Evolutionary conservation across 768 basidiomycete species (phyloP).

Genomic region (Hydnum rufescens): DNA sequence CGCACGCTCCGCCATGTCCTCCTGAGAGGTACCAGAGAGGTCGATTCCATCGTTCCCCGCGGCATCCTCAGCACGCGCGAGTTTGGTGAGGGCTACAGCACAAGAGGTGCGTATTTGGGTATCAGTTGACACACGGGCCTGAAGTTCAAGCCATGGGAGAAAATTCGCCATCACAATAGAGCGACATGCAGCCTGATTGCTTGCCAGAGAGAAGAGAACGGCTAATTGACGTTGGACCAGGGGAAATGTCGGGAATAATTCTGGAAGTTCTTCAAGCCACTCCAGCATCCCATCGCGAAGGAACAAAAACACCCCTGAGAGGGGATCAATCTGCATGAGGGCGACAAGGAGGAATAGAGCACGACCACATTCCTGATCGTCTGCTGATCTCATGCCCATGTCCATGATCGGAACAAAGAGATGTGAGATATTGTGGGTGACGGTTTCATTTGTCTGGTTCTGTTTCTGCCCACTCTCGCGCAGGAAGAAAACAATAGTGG

Average conservation of each 20-base stretch:
- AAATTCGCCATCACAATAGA: conserved; percentile 35
- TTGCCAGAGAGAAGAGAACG: conserved; percentile 55
- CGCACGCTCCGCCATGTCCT: neutral
- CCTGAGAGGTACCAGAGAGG: conserved; percentile 11
- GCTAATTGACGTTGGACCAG: conserved; percentile 40
- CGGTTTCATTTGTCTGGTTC: conserved; percentile 9
- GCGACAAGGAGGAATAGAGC: conserved; percentile 54
- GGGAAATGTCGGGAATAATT: conserved; percentile 33
- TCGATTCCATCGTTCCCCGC: too few species aligned
- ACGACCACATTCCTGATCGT: conserved; percentile 26
- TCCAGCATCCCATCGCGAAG: conserved; percentile 41
- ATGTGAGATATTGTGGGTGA: conserved; percentile 29
- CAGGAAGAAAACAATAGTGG: neutral
- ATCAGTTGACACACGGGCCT: conserved; percentile 30
- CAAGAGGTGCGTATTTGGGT: conserved; percentile 35
- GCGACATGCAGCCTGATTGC: conserved; percentile 55
- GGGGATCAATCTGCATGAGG: conserved; percentile 66
- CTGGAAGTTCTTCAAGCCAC: conserved; percentile 46
- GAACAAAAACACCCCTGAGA: conserved; percentile 45
- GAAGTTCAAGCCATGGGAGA: conserved; percentile 45
- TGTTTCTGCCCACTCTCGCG: neutral
- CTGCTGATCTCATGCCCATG: conserved; percentile 33
- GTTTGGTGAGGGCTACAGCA: conserved; percentile 59
- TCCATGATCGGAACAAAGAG: conserved; percentile 33
- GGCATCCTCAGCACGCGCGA: conserved; percentile 33